Evolutionary conservation across 2,329 filamentous ascomycete species (phyloP).

Genomic region (Chaetoscypha palmicola): DNA sequence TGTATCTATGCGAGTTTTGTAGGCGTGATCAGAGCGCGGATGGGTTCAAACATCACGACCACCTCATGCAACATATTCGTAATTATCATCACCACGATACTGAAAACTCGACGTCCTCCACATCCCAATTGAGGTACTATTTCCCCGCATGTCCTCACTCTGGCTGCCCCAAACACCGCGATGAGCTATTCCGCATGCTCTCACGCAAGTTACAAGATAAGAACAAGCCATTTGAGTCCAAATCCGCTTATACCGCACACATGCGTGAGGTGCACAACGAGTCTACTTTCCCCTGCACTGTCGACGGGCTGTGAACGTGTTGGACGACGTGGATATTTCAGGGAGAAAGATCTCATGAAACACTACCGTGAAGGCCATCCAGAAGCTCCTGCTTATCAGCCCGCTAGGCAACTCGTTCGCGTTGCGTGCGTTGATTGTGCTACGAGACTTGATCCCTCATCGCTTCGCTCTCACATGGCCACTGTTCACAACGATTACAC

Average conservation of each 20-base stretch:
- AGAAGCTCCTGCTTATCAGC: conserved; percentile 3
- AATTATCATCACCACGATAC: conserved; percentile 33
- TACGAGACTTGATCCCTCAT: background rate
- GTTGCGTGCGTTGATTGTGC: background rate
- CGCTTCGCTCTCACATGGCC: no score
- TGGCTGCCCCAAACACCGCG: conserved; percentile 10
- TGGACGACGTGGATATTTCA: conserved; percentile 17
- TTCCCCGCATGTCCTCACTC: conserved; percentile 14
- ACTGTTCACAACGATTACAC: no score
- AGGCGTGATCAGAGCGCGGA: conserved; percentile 29
- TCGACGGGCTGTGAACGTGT: conserved; percentile 25
- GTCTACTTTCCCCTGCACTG: conserved; percentile 30
- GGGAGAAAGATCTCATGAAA: conserved; percentile 18
- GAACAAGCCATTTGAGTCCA: conserved; percentile 12
- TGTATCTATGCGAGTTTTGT: conserved; percentile 31
- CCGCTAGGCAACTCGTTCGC: background rate
- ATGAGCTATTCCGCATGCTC: conserved; percentile 9
- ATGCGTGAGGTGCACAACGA: conserved; percentile 33
- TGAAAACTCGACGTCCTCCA: background rate
- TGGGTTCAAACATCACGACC: conserved; percentile 34
- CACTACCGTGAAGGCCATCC: conserved; percentile 10
- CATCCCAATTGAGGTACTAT: background rate
- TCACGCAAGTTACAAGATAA: background rate
- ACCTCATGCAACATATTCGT: conserved; percentile 33
- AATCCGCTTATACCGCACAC: conserved; percentile 31